Conservation (phyloP, 1,284 basidiomycete genomes). For the Psilocybe mexicana region DNA sequence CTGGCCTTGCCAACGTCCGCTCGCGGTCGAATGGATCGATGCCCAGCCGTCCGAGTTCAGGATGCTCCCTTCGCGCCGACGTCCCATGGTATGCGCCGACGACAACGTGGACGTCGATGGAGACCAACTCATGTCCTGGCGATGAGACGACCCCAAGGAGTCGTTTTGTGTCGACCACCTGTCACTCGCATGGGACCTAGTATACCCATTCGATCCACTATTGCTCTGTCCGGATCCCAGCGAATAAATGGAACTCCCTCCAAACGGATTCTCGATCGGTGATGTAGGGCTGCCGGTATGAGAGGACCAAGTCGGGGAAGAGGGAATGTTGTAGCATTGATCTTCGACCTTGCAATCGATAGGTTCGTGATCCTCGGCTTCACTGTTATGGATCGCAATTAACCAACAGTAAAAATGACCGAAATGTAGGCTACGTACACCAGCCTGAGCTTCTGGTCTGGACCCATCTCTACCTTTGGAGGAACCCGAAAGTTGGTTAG, state of each 20-base stretch:
- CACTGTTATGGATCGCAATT: slow-evolving; percentile 32
- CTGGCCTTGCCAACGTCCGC: slow-evolving; percentile 35
- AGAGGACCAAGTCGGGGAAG: slow-evolving; percentile 39
- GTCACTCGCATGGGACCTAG: slow-evolving; percentile 27
- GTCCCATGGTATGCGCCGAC: slow-evolving; percentile 26
- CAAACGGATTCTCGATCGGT: slow-evolving; percentile 35
- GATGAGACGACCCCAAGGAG: slow-evolving; percentile 22
- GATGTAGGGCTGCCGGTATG: slow-evolving; percentile 31
- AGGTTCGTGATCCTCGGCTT: slow-evolving; percentile 44
- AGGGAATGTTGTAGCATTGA: slow-evolving; percentile 37
- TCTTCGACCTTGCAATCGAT: slow-evolving; percentile 50
- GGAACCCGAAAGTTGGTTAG: slow-evolving; percentile 74
- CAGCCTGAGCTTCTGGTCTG: slow-evolving; percentile 57
- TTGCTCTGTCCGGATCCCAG: slow-evolving; percentile 26
- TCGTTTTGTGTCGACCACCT: slow-evolving; percentile 30
- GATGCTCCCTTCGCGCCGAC: slow-evolving; percentile 32
- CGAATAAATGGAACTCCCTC: slow-evolving; percentile 33
- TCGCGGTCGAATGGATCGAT: slow-evolving; percentile 33
- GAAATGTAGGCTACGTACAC: slow-evolving; percentile 43
- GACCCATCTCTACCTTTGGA: slow-evolving; percentile 64
- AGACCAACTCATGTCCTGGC: slow-evolving; percentile 33
- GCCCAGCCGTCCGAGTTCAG: slow-evolving; percentile 36
- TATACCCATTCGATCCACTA: slow-evolving; percentile 28
- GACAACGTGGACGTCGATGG: slow-evolving; percentile 21
- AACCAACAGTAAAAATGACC: neutral